Base-by-base conservation (phyloP, 441 rosid species). In the Macaranga tanarius region DNA sequence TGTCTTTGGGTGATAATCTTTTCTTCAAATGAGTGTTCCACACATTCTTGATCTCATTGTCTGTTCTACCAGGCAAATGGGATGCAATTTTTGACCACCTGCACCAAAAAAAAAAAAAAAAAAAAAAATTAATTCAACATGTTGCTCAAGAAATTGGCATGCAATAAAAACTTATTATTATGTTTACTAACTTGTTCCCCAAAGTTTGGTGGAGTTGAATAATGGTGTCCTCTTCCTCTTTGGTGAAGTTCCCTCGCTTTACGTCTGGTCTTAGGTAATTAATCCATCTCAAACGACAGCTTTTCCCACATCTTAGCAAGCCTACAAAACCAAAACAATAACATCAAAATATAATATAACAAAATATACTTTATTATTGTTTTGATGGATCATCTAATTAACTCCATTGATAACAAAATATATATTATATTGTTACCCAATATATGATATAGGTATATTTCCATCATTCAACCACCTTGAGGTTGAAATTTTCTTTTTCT, bases 51-150 rank as follows among this genome's bases (percentile, higher is more conserved):
- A 91, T 89, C 77, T 93, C 98, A 59, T 93, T 93, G 67, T 93
- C 98, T 0, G 98, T 93, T 63, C 97, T 81, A 44, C 98, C 98
- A 0, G 92, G 89, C 10, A 91, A 73, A 63, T 86, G 89, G 0
- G 94, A 81, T 1, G 98, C 97, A 57, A 93, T 93, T 70, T 90
- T 88, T 0, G 98, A 93, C 98, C 98, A 93, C 83, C 98, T 93
- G 67, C 15, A 66, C 12, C 8, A 4, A 59, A 44, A 5, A 7
- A 23, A 4, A n/a, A 20, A 50, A 22, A 70, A 44, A 19, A 34
- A 20, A 7, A 38, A 38, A 38, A 2, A 38, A 7, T 38, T 19
- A 1, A 52, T 22, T 20, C 45, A 16, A 20, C 54, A 23, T 23
- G 68, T 0, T 13, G 0, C 2, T 4, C 7, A 58, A 12, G n/a